phyloP scores from a whole-genome alignment of 257 asterid species.

The Solanum infundibuliforme region DNA sequence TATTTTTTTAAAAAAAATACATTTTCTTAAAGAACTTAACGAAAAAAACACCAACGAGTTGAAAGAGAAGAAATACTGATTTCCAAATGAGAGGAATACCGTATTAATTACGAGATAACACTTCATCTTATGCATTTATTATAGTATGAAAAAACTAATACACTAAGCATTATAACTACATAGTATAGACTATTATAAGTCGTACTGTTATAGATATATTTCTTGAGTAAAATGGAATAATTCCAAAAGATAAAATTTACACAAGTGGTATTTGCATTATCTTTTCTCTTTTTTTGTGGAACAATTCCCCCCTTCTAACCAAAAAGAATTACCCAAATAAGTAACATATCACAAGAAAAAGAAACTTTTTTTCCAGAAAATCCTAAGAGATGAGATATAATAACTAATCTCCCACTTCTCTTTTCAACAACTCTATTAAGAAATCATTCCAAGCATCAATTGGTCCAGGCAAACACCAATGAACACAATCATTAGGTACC shows the following conservation, averaged over 20 bases:
- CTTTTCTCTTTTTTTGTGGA: background rate
- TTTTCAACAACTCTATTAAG: conserved; percentile 20
- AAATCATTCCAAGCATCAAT: conserved; percentile 41
- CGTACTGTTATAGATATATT: background rate
- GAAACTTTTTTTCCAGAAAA: background rate
- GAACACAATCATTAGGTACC: conserved; percentile 28
- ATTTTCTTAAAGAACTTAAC: too few relatives aligned
- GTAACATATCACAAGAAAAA: background rate
- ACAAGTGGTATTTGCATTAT: background rate
- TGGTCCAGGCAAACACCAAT: conserved; percentile 48
- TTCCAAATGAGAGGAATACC: background rate
- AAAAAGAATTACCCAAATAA: background rate
- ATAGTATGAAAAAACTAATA: background rate
- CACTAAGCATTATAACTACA: background rate
- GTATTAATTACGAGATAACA: background rate
- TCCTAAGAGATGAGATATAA: background rate
- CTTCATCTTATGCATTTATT: background rate
- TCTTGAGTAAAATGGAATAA: background rate
- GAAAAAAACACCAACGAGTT: background rate
- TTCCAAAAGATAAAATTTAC: background rate
- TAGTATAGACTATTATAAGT: background rate
- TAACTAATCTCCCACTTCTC: conserved; percentile 3
- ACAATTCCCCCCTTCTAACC: background rate
- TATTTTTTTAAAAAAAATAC: too few relatives aligned
- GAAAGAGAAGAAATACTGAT: background rate